These are phyloP conservation scores for Jimgerdemannia flammicorona DNA, from an alignment of 192 early-diverging fungal genomes.

Conservation along the genomic window DNA sequence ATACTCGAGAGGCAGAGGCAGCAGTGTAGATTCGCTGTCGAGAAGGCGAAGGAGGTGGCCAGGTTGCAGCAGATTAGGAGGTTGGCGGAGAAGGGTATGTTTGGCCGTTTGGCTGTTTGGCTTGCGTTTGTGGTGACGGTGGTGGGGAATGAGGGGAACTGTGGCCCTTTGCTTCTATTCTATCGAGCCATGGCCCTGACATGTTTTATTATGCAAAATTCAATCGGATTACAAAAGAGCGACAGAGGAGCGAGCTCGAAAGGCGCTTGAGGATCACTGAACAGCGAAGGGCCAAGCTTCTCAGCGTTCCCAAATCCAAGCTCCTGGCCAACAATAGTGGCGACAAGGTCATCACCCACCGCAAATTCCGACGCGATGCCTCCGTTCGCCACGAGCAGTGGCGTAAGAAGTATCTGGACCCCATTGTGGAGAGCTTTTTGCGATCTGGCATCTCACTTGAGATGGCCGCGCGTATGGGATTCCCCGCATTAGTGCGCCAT, in stretches of 20 bases:
- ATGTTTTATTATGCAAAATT: not conserved
- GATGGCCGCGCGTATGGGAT: not conserved
- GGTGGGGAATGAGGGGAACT: not conserved
- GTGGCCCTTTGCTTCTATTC: not conserved
- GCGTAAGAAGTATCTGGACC: not conserved
- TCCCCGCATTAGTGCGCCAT: not conserved
- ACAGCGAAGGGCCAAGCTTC: not conserved
- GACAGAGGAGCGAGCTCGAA: not conserved
- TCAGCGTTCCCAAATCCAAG: not conserved
- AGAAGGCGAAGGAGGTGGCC: conserved; percentile 22
- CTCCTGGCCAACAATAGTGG: not conserved
- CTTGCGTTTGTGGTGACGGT: not conserved
- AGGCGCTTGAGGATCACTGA: not conserved
- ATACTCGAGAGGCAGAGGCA: conserved; percentile 15
- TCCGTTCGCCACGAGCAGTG: not conserved
- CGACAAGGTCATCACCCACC: not conserved
- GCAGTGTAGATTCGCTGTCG: conserved; percentile 17
- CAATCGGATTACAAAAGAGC: not conserved
- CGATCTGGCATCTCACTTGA: not conserved
- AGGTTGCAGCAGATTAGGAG: conserved; percentile 17
- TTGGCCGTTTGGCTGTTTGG: not conserved
- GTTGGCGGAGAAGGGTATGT: not conserved
- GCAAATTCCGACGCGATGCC: not conserved
- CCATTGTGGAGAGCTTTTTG: not conserved
- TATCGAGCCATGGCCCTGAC: not conserved